Evolutionary conservation across 352 stramenopile genomes (phyloP), one percentile per base, ranked within the genome.

Genomic region (Pythium phragmiticola): DNA sequence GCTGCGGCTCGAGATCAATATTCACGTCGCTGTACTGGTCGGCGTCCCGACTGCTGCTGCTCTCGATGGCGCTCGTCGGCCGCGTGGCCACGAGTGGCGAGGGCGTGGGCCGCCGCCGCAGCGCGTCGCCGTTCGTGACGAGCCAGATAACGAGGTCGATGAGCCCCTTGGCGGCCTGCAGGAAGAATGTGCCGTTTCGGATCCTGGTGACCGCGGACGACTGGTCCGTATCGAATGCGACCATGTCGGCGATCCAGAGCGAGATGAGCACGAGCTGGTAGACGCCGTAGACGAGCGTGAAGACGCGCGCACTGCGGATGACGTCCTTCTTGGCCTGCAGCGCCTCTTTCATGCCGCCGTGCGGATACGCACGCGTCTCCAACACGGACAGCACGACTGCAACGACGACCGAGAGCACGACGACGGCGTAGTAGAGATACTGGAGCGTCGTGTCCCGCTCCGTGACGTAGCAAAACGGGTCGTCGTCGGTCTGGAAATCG

Each of bases 111-210:
- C 16, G 17, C 5, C 23, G 11, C 61, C 50, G 50, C 12, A 66
- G 33, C 5, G 51, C 70, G 36, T 73, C 66, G 23, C 80, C 73
- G 52, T 95, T 95, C 53, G 90, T 91, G 30, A 76, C 77, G 49
- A 93, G 61, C 86, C 86, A 95, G 64, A 92, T 92, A 30, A 95
- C 79, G 30, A 95, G 71, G 28, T 95, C 84, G 53, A 93, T 90
- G 55, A 92, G 79, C 3, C 86, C 86, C 58, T 90, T 91, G 39
- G 84, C 65, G 7, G 83, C 80, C 51, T 92, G 82, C 0, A 95
- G 63, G 43, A 93, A 88, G 8, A 78, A 89, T 19, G 77, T 83
- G 21, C 77, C 58, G 51, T 88, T 81, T 45, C 82, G 85, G 17
- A 89, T 78, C 33, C 52, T 77, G 33, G 55, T 37, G 17, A 79